Evolutionary conservation across 2,329 filamentous ascomycete genomes (phyloP).

Genomic region (Stemphylium beticola): DNA sequence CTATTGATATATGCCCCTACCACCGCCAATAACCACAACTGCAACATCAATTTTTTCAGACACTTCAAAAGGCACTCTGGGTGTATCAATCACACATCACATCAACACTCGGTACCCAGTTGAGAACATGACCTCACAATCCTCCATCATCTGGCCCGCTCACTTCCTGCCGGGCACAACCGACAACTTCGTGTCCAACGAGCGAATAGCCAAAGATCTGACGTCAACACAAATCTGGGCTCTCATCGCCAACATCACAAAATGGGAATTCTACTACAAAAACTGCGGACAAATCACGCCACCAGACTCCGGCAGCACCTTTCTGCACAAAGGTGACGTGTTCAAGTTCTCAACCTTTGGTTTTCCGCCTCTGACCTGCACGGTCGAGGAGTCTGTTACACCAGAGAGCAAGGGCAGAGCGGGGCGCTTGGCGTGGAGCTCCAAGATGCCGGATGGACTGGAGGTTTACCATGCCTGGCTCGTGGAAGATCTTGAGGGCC

Average conservation of each 20-base stretch:
- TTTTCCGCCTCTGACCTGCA: conserved; percentile 40
- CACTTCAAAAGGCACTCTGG: too few relatives aligned
- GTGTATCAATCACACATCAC: too few relatives aligned
- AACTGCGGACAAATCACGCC: conserved; percentile 41
- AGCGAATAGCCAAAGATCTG: conserved; percentile 36
- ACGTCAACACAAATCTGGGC: conserved; percentile 42
- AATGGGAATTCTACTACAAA: conserved; percentile 46
- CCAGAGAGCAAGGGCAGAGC: conserved; percentile 29
- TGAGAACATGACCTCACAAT: conserved; percentile 16
- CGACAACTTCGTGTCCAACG: conserved; percentile 47
- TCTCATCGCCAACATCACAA: conserved; percentile 39
- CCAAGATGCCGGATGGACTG: conserved; percentile 30
- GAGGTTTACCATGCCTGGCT: conserved; percentile 48
- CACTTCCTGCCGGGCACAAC: conserved; percentile 46
- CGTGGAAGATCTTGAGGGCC: conserved; percentile 40
- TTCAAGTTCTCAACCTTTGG: conserved; percentile 49
- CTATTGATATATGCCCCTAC: neutral
- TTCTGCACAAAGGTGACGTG: conserved; percentile 32
- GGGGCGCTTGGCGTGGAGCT: conserved; percentile 27
- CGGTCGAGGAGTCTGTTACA: conserved; percentile 19
- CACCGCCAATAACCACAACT: too few relatives aligned
- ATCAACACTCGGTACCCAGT: too few relatives aligned
- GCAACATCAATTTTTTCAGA: too few relatives aligned
- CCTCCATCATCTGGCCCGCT: conserved; percentile 42
- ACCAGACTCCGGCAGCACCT: conserved; percentile 25